These are phyloP conservation scores for Pterocarpus macrocarpus DNA, from an alignment of 306 rosid genomes.

Conservation along the genomic window DNA sequence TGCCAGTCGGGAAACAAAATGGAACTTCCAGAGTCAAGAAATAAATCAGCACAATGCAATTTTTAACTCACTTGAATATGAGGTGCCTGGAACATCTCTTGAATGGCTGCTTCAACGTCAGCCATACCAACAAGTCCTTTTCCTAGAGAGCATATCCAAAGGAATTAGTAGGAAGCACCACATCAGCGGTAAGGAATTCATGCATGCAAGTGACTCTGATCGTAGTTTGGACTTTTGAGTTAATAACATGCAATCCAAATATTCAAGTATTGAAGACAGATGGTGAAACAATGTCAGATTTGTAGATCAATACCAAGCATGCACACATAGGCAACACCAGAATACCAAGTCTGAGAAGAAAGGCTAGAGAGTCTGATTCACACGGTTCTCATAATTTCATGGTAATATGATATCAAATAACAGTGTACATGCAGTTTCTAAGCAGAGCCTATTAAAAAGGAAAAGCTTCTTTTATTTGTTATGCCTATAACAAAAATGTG, in stretches of 20 bases:
- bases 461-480: neutral
- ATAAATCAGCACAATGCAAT: constrained; percentile 23
- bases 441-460: neutral
- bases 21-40: constrained; percentile 38
- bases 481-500: neutral
- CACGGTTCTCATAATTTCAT: neutral
- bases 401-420: constrained; percentile 16
- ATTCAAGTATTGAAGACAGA: constrained; percentile 13
- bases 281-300: constrained; percentile 22
- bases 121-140: constrained; percentile 74
- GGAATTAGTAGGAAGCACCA: constrained; percentile 39
- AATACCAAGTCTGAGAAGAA: constrained; percentile 28
- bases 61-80: constrained; percentile 85
- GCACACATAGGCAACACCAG: constrained; percentile 5
- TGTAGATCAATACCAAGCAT: constrained; percentile 30
- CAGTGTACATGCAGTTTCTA: constrained; percentile 6
- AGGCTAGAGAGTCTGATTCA: constrained; percentile 7
- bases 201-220: constrained; percentile 21
- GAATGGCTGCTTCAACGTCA: constrained; percentile 91
- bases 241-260: constrained; percentile 23
- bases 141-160: constrained; percentile 53
- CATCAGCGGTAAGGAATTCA: constrained; percentile 27
- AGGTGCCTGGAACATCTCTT: constrained; percentile 98
- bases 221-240: constrained; percentile 16
- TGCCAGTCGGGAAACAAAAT: neutral